These are phyloP conservation scores for Cyclotella baltica DNA, from an alignment of 108 stramenopile species.

Conservation along the genomic window DNA sequence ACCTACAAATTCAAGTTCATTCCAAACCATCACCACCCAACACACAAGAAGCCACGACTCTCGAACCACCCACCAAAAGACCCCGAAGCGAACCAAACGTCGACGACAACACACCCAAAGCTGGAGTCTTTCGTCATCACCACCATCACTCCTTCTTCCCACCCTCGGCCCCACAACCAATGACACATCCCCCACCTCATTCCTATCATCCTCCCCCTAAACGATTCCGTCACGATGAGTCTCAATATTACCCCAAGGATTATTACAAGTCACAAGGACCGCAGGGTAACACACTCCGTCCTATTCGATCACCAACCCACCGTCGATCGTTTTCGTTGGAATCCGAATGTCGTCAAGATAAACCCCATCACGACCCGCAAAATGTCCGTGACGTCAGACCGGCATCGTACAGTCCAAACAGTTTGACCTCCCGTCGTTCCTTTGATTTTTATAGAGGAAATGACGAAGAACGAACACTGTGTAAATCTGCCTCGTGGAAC, in stretches of 20 bases:
- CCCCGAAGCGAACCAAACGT: conserved; percentile 8
- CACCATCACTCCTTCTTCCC: neutral
- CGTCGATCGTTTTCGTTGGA: conserved; percentile 5
- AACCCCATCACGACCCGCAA: conserved; percentile 4
- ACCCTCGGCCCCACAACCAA: neutral
- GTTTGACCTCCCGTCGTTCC: neutral
- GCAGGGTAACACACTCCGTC: neutral
- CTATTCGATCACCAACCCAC: neutral
- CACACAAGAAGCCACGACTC: neutral
- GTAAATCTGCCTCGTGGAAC: neutral
- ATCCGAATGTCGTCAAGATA: conserved; percentile 23
- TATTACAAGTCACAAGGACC: neutral
- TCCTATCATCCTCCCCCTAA: neutral
- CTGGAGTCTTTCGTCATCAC: neutral
- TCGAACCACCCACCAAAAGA: neutral
- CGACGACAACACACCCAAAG: conserved; percentile 24
- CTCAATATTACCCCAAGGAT: neutral
- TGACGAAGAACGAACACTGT: conserved; percentile 1
- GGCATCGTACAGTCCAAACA: conserved; percentile 2
- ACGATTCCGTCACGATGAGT: neutral
- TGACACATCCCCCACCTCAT: conserved; percentile 3
- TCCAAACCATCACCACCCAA: neutral
- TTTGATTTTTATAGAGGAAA: conserved; percentile 6
- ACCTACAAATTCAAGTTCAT: no score
- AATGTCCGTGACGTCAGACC: neutral